Evolutionary conservation across 805 yeast genomes (phyloP), one percentile per base, ranked within the genome.

Genomic region (Dipodascus geniculatus): DNA sequence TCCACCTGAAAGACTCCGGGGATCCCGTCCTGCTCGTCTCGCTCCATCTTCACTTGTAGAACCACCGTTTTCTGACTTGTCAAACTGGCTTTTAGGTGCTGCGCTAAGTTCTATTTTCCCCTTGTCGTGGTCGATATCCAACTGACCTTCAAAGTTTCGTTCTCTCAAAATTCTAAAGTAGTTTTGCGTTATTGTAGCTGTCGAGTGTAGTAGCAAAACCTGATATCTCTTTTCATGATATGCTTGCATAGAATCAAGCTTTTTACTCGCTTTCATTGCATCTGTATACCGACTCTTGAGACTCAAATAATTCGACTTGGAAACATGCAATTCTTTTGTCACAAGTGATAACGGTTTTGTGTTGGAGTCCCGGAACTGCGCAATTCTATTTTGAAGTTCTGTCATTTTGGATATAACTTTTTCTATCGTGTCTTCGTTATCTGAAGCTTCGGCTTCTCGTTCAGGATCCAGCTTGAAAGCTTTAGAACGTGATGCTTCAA

Each of bases 1-100:
- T 49, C 99, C 99, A 38, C 99, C 99, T 1, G 96, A 88, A 23
- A 91, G 74, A 0, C 96, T 84, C 58, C 82, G 86, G 2, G 87
- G 87, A 42, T 83, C 80, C 59, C 96, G 74, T 31, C 78, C 31
- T 22, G 82, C 51, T 73, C 49, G 22, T 55, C 51, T 22, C 9
- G 49, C 28, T 16, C n/a, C 28, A 38, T 38, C 19, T 3, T 16
- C 14, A 28, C 9, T 11, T 28, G 6, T 28, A 28, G 33, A 28
- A 28, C 9, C 6, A 6, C 33, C 33, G 11, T 28, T 28, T 28
- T 28, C 33, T 28, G 11, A 28, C 33, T 28, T 28, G 11, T 28
- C 33, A 28, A 28, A 28, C 14, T 38, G 44, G 20, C 44, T 38
- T 48, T 51, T 54, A 2, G 67, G 62, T 22, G 57, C 56, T 3